Evolutionary conservation across 2,329 filamentous ascomycete genomes (phyloP).

Genomic region (Epichloe gansuensis): DNA sequence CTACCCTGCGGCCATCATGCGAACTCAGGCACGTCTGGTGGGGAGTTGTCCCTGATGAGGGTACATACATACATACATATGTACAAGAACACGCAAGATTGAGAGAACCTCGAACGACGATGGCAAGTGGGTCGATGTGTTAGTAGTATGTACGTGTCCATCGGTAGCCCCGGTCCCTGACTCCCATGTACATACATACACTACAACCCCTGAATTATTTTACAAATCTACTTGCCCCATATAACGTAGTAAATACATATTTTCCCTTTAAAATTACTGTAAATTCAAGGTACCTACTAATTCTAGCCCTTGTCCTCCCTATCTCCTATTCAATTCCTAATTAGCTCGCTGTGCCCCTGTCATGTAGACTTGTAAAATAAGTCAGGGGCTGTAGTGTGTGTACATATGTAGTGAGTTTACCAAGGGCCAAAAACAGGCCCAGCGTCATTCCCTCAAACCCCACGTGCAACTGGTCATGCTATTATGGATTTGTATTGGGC

Average conservation of each 20-base stretch:
- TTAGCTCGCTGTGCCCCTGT: no score
- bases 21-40: neutral
- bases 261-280: no score
- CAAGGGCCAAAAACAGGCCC: neutral
- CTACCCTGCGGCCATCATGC: neutral
- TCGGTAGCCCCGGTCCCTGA: constrained; percentile 2
- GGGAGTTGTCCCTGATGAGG: neutral
- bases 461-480: constrained; percentile 3
- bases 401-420: no score
- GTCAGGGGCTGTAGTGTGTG: no score
- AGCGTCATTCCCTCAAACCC: neutral
- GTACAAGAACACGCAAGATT: neutral
- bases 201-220: neutral
- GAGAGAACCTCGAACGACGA: neutral
- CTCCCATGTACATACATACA: neutral
- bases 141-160: neutral
- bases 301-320: no score
- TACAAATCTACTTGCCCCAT: no score
- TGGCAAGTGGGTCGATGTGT: neutral
- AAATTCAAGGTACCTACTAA: no score
- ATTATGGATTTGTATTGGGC: neutral
- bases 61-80: no score
- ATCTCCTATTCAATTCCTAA: no score
- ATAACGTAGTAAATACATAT: no score
- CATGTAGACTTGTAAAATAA: no score